A percentile compares a stretch with the other conserved stretches of the same genome.
Conservation (phyloP, 2,329 filamentous ascomycete species). For the Hirsutella thompsonii region DNA sequence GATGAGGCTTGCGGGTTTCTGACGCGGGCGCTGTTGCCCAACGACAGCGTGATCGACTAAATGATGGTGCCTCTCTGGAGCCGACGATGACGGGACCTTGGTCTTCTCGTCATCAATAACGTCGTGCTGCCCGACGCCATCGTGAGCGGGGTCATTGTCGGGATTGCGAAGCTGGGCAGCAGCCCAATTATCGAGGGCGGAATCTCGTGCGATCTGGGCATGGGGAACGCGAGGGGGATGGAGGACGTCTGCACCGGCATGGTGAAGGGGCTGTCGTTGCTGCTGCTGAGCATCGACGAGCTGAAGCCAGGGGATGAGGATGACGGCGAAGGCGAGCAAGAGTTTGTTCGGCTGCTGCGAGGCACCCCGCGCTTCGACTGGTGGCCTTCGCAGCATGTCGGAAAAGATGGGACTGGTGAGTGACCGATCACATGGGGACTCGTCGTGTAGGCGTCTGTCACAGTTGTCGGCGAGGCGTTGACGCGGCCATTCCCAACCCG, state of each 20-base stretch:
- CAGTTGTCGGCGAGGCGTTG: not conserved
- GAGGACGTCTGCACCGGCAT: not conserved
- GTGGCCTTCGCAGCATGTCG: constrained; percentile 51
- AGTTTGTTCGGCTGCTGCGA: constrained; percentile 28
- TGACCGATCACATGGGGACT: constrained; percentile 7
- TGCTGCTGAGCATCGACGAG: constrained; percentile 54
- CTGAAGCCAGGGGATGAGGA: constrained; percentile 41
- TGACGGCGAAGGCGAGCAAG: constrained; percentile 42
- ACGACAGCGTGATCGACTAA: constrained; percentile 5
- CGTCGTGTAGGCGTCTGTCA: not conserved
- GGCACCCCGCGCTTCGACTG: constrained; percentile 40
- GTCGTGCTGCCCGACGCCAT: constrained; percentile 13
- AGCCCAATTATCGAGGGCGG: constrained; percentile 15
- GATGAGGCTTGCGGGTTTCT: not conserved
- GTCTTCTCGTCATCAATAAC: not conserved
- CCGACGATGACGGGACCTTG: not conserved
- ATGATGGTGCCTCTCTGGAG: constrained; percentile 1
- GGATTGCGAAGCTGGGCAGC: constrained; percentile 8
- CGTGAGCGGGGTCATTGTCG: constrained; percentile 9
- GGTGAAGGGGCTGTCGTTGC: constrained; percentile 22
- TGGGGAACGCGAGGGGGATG: constrained; percentile 2
- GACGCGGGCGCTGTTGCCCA: constrained; percentile 7
- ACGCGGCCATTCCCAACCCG: constrained; percentile 6
- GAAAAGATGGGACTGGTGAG: not conserved
- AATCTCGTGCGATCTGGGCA: constrained; percentile 13